These are phyloP conservation scores for Fagus sylvatica DNA, from an alignment of 306 rosid species.

Conservation along the genomic window DNA sequence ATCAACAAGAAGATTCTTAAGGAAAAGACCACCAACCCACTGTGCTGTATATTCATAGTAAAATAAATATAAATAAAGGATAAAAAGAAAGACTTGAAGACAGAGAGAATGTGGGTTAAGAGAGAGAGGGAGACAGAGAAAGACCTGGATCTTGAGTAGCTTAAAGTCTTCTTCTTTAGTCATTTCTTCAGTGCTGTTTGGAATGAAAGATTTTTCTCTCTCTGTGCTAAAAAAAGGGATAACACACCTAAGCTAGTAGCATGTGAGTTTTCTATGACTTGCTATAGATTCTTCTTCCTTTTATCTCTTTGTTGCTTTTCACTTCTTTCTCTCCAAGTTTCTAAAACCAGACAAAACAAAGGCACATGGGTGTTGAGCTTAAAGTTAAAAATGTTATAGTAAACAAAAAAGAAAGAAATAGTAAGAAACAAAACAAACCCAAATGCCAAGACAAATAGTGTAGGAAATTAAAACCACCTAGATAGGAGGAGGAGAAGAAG, in stretches of 20 bases:
- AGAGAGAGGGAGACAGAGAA: slow-evolving; percentile 1
- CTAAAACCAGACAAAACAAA: slow-evolving; percentile 44
- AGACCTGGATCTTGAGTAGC: slow-evolving; percentile 95
- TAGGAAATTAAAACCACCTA: not conserved
- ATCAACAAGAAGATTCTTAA: slow-evolving; percentile 38
- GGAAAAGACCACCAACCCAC: slow-evolving; percentile 41
- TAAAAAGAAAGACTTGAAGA: slow-evolving; percentile 13
- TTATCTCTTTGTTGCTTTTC: slow-evolving; percentile 7
- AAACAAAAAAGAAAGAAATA: not conserved
- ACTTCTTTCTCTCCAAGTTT: slow-evolving; percentile 8
- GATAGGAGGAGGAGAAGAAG: not conserved
- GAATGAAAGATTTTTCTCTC: slow-evolving; percentile 28
- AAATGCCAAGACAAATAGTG: slow-evolving; percentile 29
- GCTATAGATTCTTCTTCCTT: slow-evolving; percentile 31
- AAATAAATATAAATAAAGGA: not conserved
- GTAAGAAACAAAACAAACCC: not conserved
- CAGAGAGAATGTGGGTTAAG: slow-evolving; percentile 34
- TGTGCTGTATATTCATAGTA: slow-evolving; percentile 22
- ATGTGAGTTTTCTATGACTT: slow-evolving; percentile 33
- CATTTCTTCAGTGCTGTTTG: slow-evolving; percentile 74
- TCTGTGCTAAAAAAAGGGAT: slow-evolving; percentile 27
- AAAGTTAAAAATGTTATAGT: not conserved
- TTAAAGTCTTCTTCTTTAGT: slow-evolving; percentile 92
- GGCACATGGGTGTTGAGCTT: slow-evolving; percentile 49
- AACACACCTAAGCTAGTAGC: slow-evolving; percentile 21